phyloP scores from a whole-genome alignment of 1,139 yeast species.

The Yamadazyma atlantica region DNA sequence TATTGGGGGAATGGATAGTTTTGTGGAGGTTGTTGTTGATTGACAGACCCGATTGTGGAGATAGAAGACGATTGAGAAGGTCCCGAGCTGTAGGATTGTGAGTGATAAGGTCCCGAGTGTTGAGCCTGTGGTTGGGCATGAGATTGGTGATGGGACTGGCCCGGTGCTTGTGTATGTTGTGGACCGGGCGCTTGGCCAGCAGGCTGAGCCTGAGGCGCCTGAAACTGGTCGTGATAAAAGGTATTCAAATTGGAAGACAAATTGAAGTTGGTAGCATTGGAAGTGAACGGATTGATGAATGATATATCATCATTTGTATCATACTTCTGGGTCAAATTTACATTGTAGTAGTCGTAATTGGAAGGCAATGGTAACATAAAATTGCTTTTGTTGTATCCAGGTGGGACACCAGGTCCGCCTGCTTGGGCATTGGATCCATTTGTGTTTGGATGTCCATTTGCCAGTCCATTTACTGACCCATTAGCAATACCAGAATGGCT shows the following conservation, averaged over 20 bases:
- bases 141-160: background rate
- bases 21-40: constrained; percentile 6
- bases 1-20: constrained; percentile 15
- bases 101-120: background rate
- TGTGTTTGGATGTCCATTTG: no score
- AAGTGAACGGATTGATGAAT: constrained; percentile 24
- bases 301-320: constrained; percentile 18
- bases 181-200: background rate
- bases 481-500: no score
- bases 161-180: background rate
- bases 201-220: background rate
- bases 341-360: constrained; percentile 16
- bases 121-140: constrained; percentile 4
- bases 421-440: constrained; percentile 1
- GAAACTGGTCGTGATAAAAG: constrained; percentile 15
- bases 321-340: constrained; percentile 8
- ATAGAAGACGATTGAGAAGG: constrained; percentile 1
- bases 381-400: constrained; percentile 15
- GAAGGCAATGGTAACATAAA: constrained; percentile 18
- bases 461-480: no score
- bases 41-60: constrained; percentile 2
- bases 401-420: no score
- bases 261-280: constrained; percentile 10
- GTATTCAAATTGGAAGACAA: constrained; percentile 14
- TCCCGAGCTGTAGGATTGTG: background rate